Evolutionary conservation across 75 land plant species (phyloP).

Genomic region (Cupressus sempervirens): DNA sequence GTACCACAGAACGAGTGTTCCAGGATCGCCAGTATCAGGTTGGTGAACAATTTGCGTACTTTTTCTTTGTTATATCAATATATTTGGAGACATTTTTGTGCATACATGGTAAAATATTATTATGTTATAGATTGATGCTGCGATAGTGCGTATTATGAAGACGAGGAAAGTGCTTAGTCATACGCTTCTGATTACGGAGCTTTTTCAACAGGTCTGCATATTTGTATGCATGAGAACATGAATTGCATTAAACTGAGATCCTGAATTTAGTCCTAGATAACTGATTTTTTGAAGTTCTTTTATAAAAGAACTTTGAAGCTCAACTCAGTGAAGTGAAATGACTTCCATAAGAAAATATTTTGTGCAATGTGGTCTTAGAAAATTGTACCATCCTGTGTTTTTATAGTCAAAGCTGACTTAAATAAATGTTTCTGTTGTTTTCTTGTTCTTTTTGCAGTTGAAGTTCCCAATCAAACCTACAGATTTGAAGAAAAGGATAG

Average conservation of each 20-base stretch:
- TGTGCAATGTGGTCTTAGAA: too few species aligned
- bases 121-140: constrained; percentile 90
- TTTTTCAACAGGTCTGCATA: constrained; percentile 88
- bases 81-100: constrained; percentile 1
- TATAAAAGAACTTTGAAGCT: not conserved
- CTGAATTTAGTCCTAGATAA: not conserved
- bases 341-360: not conserved
- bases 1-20: constrained; percentile 98
- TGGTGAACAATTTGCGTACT: not conserved
- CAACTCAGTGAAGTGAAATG: not conserved
- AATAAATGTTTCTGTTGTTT: not conserved
- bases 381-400: not conserved
- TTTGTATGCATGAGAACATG: constrained; percentile 12
- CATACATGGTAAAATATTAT: not conserved
- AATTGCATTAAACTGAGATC: not conserved
- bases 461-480: constrained; percentile 98
- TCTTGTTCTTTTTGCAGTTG: constrained; percentile 3
- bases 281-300: not conserved
- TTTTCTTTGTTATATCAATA: not conserved
- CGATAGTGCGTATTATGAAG: constrained; percentile 99
- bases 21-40: constrained; percentile 99
- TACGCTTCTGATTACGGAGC: constrained; percentile 94
- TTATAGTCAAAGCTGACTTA: not conserved
- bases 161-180: constrained; percentile 97
- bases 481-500: constrained; percentile 97